Evolutionary conservation across 208 protist genomes (phyloP).

Genomic region (Trypanosoma theileri): DNA sequence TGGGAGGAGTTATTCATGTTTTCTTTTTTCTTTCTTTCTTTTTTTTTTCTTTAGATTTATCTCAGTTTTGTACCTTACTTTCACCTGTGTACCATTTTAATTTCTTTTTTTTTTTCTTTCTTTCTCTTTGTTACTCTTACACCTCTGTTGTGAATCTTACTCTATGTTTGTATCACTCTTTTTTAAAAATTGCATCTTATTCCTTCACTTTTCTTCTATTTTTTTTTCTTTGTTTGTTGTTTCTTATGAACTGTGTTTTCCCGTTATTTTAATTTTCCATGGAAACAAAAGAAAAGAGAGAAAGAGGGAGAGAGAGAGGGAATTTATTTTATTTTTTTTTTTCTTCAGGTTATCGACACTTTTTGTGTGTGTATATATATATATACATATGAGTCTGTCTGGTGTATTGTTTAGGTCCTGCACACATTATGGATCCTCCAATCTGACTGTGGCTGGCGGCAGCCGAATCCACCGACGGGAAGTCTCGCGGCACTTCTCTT

Average conservation of each 20-base stretch:
- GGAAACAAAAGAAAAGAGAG: neutral
- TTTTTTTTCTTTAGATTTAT: no score
- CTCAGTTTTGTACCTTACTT: neutral
- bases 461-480: no score
- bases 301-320: neutral
- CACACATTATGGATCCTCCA: neutral
- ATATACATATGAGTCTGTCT: neutral
- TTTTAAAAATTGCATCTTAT: neutral
- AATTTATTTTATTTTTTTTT: neutral
- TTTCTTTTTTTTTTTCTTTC: conserved; percentile 16
- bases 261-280: neutral
- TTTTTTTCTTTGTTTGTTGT: neutral
- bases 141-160: neutral
- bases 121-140: conserved; percentile 1
- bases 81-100: neutral
- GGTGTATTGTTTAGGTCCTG: neutral
- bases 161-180: neutral
- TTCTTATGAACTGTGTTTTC: neutral
- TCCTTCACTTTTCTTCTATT: neutral
- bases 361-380: neutral
- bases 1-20: no score
- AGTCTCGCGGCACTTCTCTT: neutral
- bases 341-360: neutral
- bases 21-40: no score
- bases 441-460: neutral